Conservation (phyloP, 192 early-diverging fungal species). For the Mortierella claussenii region DNA sequence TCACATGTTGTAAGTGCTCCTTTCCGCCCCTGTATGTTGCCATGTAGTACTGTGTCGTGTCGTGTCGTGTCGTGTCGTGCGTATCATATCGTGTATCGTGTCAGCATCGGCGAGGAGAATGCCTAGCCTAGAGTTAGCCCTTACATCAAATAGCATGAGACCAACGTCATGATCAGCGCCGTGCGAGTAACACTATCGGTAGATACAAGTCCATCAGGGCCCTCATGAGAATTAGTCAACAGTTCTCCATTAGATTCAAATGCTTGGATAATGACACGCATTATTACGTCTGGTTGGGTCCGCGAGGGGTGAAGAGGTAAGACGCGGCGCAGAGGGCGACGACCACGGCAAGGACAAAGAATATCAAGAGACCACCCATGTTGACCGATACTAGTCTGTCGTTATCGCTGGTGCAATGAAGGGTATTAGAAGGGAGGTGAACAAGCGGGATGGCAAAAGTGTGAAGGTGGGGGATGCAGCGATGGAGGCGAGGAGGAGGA, state of each 20-base stretch:
- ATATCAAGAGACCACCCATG: conserved; percentile 65
- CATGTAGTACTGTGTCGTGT: too few species aligned
- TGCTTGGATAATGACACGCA: neutral
- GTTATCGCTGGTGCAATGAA: neutral
- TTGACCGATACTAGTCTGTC: neutral
- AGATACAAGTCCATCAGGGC: conserved; percentile 3
- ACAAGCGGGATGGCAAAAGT: neutral
- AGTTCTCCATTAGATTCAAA: too few species aligned
- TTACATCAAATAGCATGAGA: conserved; percentile 73
- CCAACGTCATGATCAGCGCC: conserved; percentile 64
- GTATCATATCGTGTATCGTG: too few species aligned
- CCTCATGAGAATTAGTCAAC: too few species aligned
- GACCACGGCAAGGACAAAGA: conserved; percentile 64
- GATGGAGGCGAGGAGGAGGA: neutral
- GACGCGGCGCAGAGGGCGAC: conserved; percentile 56
- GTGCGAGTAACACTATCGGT: conserved; percentile 63
- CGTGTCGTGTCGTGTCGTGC: too few species aligned
- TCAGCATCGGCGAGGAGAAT: too few species aligned
- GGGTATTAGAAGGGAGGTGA: neutral
- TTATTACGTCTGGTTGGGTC: conserved; percentile 70
- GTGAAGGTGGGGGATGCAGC: neutral
- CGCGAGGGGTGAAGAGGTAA: conserved; percentile 64
- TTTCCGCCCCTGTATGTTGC: too few species aligned
- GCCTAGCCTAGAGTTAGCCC: too few species aligned
- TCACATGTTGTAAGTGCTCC: too few species aligned